Base-by-base conservation (phyloP, 2,329 filamentous ascomycete species). In the Fusarium transvaalense region DNA sequence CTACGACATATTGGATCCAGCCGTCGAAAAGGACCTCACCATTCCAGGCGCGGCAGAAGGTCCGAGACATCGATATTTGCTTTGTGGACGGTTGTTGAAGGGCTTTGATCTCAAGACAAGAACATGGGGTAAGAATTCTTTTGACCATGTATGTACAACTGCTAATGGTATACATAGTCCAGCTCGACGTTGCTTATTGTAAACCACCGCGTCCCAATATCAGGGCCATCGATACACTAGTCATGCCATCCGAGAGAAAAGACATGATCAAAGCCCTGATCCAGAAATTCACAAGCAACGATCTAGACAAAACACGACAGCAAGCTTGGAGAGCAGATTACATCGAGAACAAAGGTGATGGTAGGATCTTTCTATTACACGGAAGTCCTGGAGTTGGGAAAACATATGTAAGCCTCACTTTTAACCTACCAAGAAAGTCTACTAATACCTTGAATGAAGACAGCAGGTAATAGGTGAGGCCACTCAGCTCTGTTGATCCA, bases 401-500 rank as follows among this genome's bases (percentile, higher is more conserved):
- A 2, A 45, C 42, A 21, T 45, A 45, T 14, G 42, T 45, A 31
- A 31, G 42, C n/a, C 14, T 19, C 0, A 2, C 12, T 15, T n/a
- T n/a, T n/a, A n/a, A 8, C 13, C n/a, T 4, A 14, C 0, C 0
- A 13, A 15, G n/a, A 19, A 5, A 29, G 3, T 1, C 6, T 4
- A 6, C 42, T 45, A 2, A 45, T 27, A 4, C 3, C 2, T 14
- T 45, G 7, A 1, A 4, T 9, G 5, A 1, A 45, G 42, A 45
- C 42, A 31, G 42, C 42, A 45, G 42, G 42, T 45, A 31, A 31
- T n/a, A 19, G 0, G 13, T 2, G 12, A 41, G 5, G 3, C 3
- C 6, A 9, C 6, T 29, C 10, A 19, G 4, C 0, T 14, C 6
- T 14, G 7, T 19, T 10, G 3, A 2, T 29, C 0, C 8, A 10